A percentile compares a stretch with the other conserved stretches of the same genome.
phyloP scores from a whole-genome alignment of 805 yeast species.

The Monosporozyma unispora region DNA sequence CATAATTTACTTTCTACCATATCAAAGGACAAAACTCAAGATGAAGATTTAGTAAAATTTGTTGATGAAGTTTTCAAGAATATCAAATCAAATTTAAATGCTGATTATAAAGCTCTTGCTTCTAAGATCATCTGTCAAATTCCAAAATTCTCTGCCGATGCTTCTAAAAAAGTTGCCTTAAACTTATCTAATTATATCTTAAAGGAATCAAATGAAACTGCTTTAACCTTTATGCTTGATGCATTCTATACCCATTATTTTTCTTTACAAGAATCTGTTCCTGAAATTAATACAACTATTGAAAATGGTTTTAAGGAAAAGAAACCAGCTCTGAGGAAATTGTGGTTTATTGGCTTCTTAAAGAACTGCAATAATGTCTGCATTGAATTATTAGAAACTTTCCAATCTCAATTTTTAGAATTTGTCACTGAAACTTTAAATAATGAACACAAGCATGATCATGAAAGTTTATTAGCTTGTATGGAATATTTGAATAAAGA shows the following conservation, averaged over 20 bases:
- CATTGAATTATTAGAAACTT: constrained; percentile 30
- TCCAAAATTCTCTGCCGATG: constrained; percentile 20
- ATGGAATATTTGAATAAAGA: constrained; percentile 17
- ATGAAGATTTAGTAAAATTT: constrained; percentile 28
- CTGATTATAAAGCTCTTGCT: constrained; percentile 56
- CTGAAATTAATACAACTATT: constrained; percentile 30
- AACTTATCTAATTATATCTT: constrained; percentile 43
- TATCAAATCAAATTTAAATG: constrained; percentile 48
- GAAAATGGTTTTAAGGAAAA: constrained; percentile 58
- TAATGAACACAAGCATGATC: constrained; percentile 37
- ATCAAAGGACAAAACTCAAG: constrained; percentile 16
- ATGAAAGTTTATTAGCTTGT: constrained; percentile 15
- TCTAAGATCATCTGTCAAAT: constrained; percentile 37
- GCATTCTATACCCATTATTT: constrained; percentile 42
- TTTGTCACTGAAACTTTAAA: constrained; percentile 31
- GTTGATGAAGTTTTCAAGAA: constrained; percentile 48
- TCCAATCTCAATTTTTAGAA: constrained; percentile 20
- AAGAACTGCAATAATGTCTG: constrained; percentile 21
- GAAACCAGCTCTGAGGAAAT: constrained; percentile 50
- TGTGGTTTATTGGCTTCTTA: constrained; percentile 52
- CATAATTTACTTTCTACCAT: constrained; percentile 21
- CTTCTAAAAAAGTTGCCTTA: constrained; percentile 34
- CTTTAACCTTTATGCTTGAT: constrained; percentile 41
- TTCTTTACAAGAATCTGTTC: constrained; percentile 18
- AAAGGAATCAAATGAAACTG: constrained; percentile 70